Conservation (phyloP, 1,284 basidiomycete species). For the Sanguinoderma infundibulare region DNA sequence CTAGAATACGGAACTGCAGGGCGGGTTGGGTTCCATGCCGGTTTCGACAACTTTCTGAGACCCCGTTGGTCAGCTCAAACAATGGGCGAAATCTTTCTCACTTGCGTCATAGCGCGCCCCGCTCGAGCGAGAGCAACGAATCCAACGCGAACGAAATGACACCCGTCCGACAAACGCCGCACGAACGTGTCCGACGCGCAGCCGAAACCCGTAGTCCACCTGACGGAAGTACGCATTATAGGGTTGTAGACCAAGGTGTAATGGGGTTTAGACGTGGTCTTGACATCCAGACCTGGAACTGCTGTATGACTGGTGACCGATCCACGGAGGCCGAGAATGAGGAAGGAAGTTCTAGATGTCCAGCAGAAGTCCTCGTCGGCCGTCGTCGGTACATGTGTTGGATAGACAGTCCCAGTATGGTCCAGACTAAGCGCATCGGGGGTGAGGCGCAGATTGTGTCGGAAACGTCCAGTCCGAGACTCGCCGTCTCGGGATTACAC, state of each 20-base stretch:
- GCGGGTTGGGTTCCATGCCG: slow-evolving; percentile 1
- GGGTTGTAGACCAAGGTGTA: background rate
- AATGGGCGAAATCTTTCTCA: background rate
- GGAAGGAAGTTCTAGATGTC: background rate
- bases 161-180: slow-evolving; percentile 9
- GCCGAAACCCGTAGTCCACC: background rate
- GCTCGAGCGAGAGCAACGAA: slow-evolving; percentile 1
- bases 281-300: slow-evolving; percentile 2
- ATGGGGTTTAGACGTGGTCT: background rate
- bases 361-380: background rate
- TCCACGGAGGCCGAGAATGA: background rate
- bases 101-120: slow-evolving; percentile 18
- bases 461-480: background rate
- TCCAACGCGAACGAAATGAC: slow-evolving; percentile 5
- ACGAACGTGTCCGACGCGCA: background rate
- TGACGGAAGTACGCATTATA: background rate
- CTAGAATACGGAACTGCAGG: background rate
- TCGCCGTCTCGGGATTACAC: slow-evolving; percentile 3
- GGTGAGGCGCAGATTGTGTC: background rate
- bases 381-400: background rate
- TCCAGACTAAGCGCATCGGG: background rate
- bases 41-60: slow-evolving; percentile 13
- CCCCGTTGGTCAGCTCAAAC: slow-evolving; percentile 10
- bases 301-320: background rate
- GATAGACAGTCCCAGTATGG: background rate